Conservation (phyloP, 208 protist genomes). For the Phytomonas francai region DNA sequence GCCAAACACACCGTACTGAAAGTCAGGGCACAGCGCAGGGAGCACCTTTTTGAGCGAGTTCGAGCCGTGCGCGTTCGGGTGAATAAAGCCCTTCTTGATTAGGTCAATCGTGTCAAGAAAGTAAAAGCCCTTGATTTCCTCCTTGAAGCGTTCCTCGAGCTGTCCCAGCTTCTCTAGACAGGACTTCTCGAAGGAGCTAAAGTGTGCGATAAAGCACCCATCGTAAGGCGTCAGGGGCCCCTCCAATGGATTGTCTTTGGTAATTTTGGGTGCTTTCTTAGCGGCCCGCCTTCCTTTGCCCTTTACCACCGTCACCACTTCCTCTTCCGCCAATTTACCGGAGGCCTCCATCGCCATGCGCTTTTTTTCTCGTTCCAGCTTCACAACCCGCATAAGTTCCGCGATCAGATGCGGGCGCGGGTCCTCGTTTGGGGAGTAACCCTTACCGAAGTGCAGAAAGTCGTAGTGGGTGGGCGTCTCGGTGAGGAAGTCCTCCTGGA, state of each 20-base stretch:
- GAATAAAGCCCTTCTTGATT: conserved; percentile 67
- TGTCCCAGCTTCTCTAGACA: conserved; percentile 81
- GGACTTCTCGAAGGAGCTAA: conserved; percentile 83
- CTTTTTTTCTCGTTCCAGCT: conserved; percentile 68
- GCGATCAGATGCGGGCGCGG: conserved; percentile 50
- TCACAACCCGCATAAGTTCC: conserved; percentile 79
- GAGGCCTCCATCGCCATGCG: conserved; percentile 39
- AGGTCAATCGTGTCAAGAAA: conserved; percentile 86
- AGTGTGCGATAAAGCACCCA: conserved; percentile 84
- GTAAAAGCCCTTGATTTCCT: conserved; percentile 74
- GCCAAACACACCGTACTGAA: conserved; percentile 84
- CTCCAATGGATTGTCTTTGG: conserved; percentile 27
- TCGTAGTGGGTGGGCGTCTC: conserved; percentile 86
- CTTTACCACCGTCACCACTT: conserved; percentile 12
- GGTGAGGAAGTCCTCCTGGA: conserved; percentile 76
- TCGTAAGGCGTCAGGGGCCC: conserved; percentile 65
- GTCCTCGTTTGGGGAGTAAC: conserved; percentile 77
- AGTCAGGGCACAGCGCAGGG: conserved; percentile 77
- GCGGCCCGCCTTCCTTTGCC: conserved; percentile 11
- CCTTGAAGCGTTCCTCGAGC: conserved; percentile 63
- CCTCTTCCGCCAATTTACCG: conserved; percentile 38
- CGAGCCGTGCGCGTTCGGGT: conserved; percentile 78
- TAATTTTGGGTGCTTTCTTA: conserved; percentile 32
- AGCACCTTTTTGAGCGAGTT: conserved; percentile 89
- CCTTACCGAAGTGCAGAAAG: conserved; percentile 84